These are phyloP conservation scores for Xylaria longipes DNA, from an alignment of 495 filamentous ascomycete genomes.

Conservation along the genomic window DNA sequence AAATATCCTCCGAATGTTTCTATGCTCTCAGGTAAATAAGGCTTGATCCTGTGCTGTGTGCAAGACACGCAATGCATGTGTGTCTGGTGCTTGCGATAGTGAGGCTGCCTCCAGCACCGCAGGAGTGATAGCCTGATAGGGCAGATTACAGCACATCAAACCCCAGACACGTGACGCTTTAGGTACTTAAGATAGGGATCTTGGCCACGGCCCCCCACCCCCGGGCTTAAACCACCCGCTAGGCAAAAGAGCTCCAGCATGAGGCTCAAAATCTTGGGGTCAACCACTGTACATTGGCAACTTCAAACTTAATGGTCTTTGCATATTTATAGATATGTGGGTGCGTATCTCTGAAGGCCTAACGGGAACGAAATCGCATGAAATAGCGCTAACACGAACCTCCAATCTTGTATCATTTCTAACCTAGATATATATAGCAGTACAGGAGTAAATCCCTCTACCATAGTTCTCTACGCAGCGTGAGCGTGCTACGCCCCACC, in stretches of 20 bases:
- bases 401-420: not conserved
- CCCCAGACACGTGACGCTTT: slow-evolving; percentile 12
- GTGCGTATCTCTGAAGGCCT: not conserved
- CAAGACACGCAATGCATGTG: not conserved
- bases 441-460: not conserved
- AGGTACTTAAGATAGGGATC: slow-evolving; percentile 4
- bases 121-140: not conserved
- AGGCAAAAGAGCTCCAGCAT: not conserved
- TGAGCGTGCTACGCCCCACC: too few relatives aligned
- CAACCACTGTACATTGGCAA: not conserved
- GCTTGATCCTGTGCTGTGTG: not conserved
- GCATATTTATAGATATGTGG: not conserved
- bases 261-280: slow-evolving; percentile 22
- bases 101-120: slow-evolving; percentile 1
- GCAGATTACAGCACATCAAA: not conserved
- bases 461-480: not conserved
- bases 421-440: not conserved
- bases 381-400: not conserved
- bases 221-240: not conserved
- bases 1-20: not conserved
- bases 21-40: not conserved
- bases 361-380: not conserved
- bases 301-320: not conserved
- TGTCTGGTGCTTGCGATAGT: not conserved
- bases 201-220: not conserved